Evolutionary conservation across 257 asterid genomes (phyloP).

Genomic region (Przewalskia tangutica): DNA sequence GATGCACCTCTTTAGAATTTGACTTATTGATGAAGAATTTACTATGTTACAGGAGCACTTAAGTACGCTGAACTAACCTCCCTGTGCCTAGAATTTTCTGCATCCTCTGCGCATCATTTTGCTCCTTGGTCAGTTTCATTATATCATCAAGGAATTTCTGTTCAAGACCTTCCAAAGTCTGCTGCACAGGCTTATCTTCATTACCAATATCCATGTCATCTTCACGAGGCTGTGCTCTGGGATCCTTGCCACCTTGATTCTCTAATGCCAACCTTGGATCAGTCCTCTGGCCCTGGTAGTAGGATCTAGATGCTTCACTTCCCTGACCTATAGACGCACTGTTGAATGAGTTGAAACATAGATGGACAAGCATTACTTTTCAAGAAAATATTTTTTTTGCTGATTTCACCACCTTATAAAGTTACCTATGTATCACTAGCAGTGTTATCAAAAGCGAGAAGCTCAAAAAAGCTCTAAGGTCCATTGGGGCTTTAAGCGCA

Average conservation of each 20-base stretch:
- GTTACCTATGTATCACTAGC: not conserved
- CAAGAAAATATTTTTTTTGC: not conserved
- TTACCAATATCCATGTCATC: constrained; percentile 74
- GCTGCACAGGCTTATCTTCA: constrained; percentile 45
- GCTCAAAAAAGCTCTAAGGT: no score
- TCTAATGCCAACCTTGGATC: constrained; percentile 52
- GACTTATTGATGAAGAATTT: not conserved
- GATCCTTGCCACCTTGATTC: constrained; percentile 67
- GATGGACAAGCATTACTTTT: not conserved
- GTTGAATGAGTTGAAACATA: constrained; percentile 6
- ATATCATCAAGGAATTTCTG: constrained; percentile 70
- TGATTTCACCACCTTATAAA: not conserved
- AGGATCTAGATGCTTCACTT: constrained; percentile 60
- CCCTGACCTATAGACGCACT: constrained; percentile 49
- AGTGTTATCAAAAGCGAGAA: no score
- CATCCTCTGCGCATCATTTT: constrained; percentile 91
- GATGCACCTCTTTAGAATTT: not conserved
- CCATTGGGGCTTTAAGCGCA: no score
- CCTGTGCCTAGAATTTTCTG: constrained; percentile 81
- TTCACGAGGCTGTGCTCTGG: constrained; percentile 55
- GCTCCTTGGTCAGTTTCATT: constrained; percentile 84
- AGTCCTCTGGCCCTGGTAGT: constrained; percentile 65
- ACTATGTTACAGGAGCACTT: not conserved
- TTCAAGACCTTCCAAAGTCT: constrained; percentile 73
- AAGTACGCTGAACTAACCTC: constrained; percentile 49